Evolutionary conservation across 192 early-diverging fungal species (phyloP), one percentile per base, ranked within the genome.

Genomic region (Martensiomyces pterosporus): DNA sequence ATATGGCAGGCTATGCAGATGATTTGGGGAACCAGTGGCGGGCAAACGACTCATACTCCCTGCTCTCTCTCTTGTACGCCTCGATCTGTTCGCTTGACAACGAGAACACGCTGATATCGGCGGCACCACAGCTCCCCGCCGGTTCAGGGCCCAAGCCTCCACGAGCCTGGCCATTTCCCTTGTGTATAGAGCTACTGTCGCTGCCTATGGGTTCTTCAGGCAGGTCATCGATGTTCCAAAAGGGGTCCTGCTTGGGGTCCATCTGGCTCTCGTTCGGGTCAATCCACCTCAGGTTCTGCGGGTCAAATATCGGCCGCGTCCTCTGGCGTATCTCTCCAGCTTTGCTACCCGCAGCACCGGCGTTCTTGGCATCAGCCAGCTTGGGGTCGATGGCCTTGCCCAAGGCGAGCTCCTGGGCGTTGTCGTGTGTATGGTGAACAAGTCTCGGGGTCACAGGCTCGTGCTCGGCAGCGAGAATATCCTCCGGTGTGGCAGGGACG

Each of bases 261-360:
- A 15, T 34, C 14, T 35, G 29, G 49, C 25, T 48, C 34, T 68
- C 60, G 40, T 62, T 63, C 2, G 67, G 67, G 25, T 63, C 60
- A 24, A 70, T 63, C 67, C 67, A 70, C 21, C 67, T 59, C 50
- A 70, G 43, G 16, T 63, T 62, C 48, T 70, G 67, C 29, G 67
- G 67, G 46, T 70, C 67, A 45, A 70, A 70, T 18, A 70, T 59
- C 42, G 67, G 67, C 33, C 55, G 55, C 17, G 60, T 37, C 18
- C 59, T n/a, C n/a, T n/a, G n/a, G n/a, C n/a, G n/a, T n/a, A n/a
- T n/a, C n/a, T n/a, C n/a, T n/a, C n/a, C n/a, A n/a, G n/a, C n/a
- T n/a, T n/a, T n/a, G n/a, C n/a, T 13, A 23, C 22, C 46, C 38
- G 60, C 26, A 52, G 43, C 54, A 47, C 24, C 9, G 63, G 55